Percentiles rank a stretch among this genome's conserved stretches.
Evolutionary conservation across 208 protist species (phyloP).

Genomic region (Trypanosoma conorhini): DNA sequence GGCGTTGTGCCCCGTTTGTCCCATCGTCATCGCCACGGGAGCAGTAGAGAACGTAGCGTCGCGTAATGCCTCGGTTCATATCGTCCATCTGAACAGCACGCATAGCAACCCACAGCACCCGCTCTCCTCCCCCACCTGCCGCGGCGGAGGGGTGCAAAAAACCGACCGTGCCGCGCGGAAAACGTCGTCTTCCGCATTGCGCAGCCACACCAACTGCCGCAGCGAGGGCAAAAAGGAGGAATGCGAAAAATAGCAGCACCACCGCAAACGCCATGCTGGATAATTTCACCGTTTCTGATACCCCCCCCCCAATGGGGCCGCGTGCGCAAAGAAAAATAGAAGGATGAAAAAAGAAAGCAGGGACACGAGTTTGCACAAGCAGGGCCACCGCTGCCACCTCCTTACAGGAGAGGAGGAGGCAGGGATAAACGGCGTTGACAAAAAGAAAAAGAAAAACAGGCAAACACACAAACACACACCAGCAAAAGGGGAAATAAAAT

Average conservation of each 20-base stretch:
- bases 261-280: neutral
- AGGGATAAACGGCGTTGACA: neutral
- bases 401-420: neutral
- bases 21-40: constrained; percentile 34
- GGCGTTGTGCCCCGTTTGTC: constrained; percentile 16
- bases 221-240: constrained; percentile 4
- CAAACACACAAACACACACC: constrained; percentile 4
- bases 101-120: constrained; percentile 95
- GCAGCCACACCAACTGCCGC: neutral
- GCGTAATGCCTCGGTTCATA: constrained; percentile 28
- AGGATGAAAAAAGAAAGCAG: constrained; percentile 1
- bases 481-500: neutral
- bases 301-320: neutral
- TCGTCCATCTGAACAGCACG: constrained; percentile 61
- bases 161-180: constrained; percentile 54
- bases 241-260: neutral
- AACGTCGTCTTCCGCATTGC: constrained; percentile 10
- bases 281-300: neutral
- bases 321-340: neutral
- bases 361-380: neutral
- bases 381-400: neutral
- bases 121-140: constrained; percentile 96
- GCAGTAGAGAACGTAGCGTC: constrained; percentile 67
- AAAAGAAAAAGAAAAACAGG: neutral
- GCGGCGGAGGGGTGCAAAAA: constrained; percentile 93